A percentile compares a stretch with the other conserved stretches of the same genome.
Conservation (phyloP, 495 filamentous ascomycete species). For the Xylaria telfairii region DNA sequence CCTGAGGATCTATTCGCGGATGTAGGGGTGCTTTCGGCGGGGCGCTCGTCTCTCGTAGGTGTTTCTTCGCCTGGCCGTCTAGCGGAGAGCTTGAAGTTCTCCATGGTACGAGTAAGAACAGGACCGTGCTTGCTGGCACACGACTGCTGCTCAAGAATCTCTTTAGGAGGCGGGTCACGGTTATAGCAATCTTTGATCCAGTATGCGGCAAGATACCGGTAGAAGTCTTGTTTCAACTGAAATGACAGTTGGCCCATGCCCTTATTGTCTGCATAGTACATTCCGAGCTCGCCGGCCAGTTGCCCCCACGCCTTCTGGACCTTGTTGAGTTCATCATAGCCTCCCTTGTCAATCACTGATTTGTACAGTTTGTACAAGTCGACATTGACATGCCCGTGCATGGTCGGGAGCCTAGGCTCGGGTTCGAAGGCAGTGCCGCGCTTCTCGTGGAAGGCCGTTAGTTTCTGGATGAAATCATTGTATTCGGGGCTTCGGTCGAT, state of each 20-base stretch:
- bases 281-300: slow-evolving; percentile 69
- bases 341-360: slow-evolving; percentile 70
- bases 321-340: slow-evolving; percentile 80
- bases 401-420: slow-evolving; percentile 67
- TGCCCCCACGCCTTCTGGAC: slow-evolving; percentile 81
- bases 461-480: slow-evolving; percentile 70
- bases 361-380: slow-evolving; percentile 76
- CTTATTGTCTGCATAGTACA: slow-evolving; percentile 58
- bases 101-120: slow-evolving; percentile 74
- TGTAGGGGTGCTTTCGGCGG: slow-evolving; percentile 65
- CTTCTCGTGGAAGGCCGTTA: slow-evolving; percentile 70
- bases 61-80: slow-evolving; percentile 67
- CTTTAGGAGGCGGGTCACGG: slow-evolving; percentile 78
- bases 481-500: slow-evolving; percentile 66
- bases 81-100: slow-evolving; percentile 64
- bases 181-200: slow-evolving; percentile 75
- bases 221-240: slow-evolving; percentile 79
- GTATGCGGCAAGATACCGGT: slow-evolving; percentile 82
- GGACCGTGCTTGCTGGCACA: slow-evolving; percentile 67
- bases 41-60: slow-evolving; percentile 63
- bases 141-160: slow-evolving; percentile 72
- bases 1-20: slow-evolving; percentile 65
- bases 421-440: slow-evolving; percentile 74
- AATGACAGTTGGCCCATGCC: slow-evolving; percentile 77
- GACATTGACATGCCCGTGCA: slow-evolving; percentile 65